Evolutionary conservation across 1,284 basidiomycete species (phyloP), one percentile per base, ranked within the genome.

Genomic region (Melampsora medusae): DNA sequence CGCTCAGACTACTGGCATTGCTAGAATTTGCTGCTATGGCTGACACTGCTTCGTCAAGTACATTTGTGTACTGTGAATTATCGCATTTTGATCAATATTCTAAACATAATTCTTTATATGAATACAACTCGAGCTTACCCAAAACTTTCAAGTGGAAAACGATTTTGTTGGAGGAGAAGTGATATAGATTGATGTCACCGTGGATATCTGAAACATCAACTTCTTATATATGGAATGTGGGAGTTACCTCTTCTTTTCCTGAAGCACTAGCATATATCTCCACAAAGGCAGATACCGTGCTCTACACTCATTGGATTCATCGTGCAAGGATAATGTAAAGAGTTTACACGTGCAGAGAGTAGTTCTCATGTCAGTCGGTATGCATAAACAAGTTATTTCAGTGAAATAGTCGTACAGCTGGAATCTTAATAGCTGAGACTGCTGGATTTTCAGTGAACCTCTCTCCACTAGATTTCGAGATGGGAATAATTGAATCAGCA

Each of bases 1-100:
- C 50, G 33, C 35, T n/a, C 64, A 22, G 6, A 28, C 59, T 87
- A 72, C 85, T 86, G 5, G 87, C 87, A 33, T 85, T 87, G 5
- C 46, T 69, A 48, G 25, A 28, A 62, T 66, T 38, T 12, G 84
- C 87, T 5, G 82, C 59, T 1, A 90, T 89, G 7, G 91, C 83
- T 77, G 86, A 33, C 2, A 50, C 14, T n/a, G 49, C 72, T 68
- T 75, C 35, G 46, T 75, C 66, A n/a, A 68, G 46, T 67, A 33
- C n/a, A 62, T 75, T 75, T 19, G 66, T 60, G 31, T 75, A 75
- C 72, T 75, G 56, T 22, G 42, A 35, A 46, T 49, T 14, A 17
- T 59, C 31, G 19, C 50, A 31, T 19, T 25, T 16, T 2, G 4
- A 65, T 73, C 64, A 73, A 60, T 38, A 35, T 59, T 33, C 19